phyloP scores from a whole-genome alignment of 2,329 filamentous ascomycete species.

The Aspergillus terreus region DNA sequence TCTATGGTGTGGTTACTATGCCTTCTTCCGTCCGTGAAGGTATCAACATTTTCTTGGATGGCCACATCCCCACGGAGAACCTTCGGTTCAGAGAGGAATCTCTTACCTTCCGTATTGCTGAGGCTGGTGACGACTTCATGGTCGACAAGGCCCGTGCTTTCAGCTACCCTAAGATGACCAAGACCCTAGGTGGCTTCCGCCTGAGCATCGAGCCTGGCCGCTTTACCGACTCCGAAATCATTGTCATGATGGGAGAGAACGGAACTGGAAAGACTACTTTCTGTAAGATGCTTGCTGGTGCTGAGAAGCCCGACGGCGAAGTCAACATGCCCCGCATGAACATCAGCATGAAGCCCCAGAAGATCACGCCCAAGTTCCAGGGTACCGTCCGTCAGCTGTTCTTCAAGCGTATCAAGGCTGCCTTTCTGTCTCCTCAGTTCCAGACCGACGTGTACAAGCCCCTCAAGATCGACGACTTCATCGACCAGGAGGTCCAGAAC shows the following conservation, averaged over 20 bases:
- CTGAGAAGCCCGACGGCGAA: constrained; percentile 80
- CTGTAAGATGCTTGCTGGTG: constrained; percentile 91
- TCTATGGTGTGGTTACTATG: constrained; percentile 96
- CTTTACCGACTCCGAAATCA: constrained; percentile 97
- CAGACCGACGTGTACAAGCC: constrained; percentile 99
- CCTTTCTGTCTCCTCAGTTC: constrained; percentile 96
- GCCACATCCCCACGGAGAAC: constrained; percentile 97
- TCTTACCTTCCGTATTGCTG: constrained; percentile 88
- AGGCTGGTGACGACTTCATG: constrained; percentile 83
- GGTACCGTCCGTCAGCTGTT: constrained; percentile 96
- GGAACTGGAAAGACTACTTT: constrained; percentile 99
- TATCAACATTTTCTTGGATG: constrained; percentile 99
- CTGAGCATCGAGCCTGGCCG: constrained; percentile 75
- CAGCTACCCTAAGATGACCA: constrained; percentile 84
- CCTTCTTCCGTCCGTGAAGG: constrained; percentile 95
- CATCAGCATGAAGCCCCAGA: constrained; percentile 99
- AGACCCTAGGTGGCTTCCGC: constrained; percentile 85
- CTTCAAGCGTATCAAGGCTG: constrained; percentile 99
- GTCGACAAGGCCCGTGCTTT: constrained; percentile 82
- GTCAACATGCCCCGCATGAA: constrained; percentile 84
- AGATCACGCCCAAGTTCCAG: constrained; percentile 96
- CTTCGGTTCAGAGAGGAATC: constrained; percentile 97
- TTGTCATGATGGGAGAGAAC: constrained; percentile 99
- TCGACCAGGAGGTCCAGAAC: constrained; percentile 99
- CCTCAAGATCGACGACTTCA: constrained; percentile 98